Percentiles rank a stretch among this genome's conserved stretches.
Evolutionary conservation across 441 rosid genomes (phyloP).

Genomic region (Omphalea diandra): DNA sequence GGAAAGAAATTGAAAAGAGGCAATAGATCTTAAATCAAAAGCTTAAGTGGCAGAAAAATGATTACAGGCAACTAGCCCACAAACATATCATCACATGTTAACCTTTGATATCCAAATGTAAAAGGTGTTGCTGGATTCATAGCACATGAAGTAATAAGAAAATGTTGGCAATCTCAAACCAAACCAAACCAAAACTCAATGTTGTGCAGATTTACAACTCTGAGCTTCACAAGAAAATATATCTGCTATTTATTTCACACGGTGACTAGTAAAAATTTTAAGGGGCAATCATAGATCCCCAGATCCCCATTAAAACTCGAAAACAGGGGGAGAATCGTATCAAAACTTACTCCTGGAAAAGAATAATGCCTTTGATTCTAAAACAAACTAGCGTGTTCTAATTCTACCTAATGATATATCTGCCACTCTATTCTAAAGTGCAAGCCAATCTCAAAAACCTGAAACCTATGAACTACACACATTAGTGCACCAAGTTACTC

Average conservation of each 20-base stretch:
- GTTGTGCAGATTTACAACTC: background rate
- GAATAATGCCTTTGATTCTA: background rate
- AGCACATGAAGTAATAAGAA: background rate
- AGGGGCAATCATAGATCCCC: background rate
- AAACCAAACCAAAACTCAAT: background rate
- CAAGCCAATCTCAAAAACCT: conserved; percentile 32
- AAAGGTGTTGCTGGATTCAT: no score
- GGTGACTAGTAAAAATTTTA: background rate
- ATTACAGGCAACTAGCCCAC: background rate
- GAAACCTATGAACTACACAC: conserved; percentile 30
- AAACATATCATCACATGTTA: background rate
- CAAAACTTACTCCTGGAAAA: background rate
- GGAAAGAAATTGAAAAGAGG: background rate
- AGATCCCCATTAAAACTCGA: background rate
- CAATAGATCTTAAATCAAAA: background rate
- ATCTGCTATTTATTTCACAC: background rate
- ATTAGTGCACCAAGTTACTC: conserved; percentile 5
- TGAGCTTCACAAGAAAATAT: no score
- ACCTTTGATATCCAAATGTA: no score
- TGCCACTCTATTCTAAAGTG: conserved; percentile 13
- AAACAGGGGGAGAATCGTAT: background rate
- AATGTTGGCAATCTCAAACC: background rate
- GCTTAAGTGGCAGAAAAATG: background rate
- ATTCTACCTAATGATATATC: background rate
- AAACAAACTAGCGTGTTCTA: no score